Base-by-base conservation (phyloP, 768 basidiomycete species). In the Lentinula sp. region DNA sequence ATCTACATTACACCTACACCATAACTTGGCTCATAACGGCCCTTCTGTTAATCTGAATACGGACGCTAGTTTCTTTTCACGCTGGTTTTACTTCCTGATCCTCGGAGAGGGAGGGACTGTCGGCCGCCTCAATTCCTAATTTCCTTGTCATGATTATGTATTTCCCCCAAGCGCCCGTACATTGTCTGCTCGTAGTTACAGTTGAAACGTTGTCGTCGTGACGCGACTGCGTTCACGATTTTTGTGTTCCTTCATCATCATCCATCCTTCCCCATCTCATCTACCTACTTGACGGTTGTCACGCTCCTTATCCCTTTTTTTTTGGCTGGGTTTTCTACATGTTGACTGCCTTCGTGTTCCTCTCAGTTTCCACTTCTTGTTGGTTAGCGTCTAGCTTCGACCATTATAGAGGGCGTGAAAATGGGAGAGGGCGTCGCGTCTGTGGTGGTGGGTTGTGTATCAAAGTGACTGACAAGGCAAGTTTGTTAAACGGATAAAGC, bases 51-150 rank as follows among this genome's bases (percentile, higher is more conserved):
- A 73, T 63, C 74, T 73, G 73, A 73, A 77, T 74, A 88, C 86
- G 88, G 88, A 90, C 88, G 88, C 87, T 86, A 74, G 81, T 82
- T 86, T 83, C 72, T 77, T 79, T 87, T 84, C 84, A 86, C 66
- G 80, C 68, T 63, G 63, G 59, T 48, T 43, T 66, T 64, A 59
- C 59, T 61, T 58, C 54, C 37, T 57, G 21, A 60, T 57, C 57
- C 35, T 45, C 64, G 52, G 28, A 57, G 67, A 58, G 59, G 62
- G 57, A 65, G 61, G 57, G 55, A 61, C 59, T 64, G 61, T 66
- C 40, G 72, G 68, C 75, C 64, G 75, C 71, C 65, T 71, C 57
- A 59, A 71, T 69, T 54, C 55, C 64, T 49, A 23, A 42, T 45
- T 45, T 52, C 70, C 68, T 66, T 67, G 63, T 63, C 66, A 64